A percentile compares a stretch with the other conserved stretches of the same genome.
Conservation (phyloP, 176 grass and related monocot species). For the Poa pratensis region DNA sequence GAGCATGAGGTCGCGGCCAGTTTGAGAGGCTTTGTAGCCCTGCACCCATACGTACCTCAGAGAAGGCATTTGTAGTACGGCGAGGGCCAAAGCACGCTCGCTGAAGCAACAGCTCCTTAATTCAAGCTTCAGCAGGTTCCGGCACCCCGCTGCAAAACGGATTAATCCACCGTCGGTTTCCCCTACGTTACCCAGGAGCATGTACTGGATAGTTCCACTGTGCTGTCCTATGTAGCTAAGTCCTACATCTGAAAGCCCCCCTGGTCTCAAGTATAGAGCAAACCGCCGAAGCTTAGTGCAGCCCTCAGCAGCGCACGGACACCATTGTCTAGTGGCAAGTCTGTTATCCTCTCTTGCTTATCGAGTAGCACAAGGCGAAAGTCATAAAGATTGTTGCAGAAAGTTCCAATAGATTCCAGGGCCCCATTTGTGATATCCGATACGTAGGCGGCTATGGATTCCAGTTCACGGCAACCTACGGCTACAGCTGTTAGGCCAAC, state of each 20-base stretch:
- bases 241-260: conserved; percentile 87
- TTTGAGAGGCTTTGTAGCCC: conserved; percentile 76
- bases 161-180: conserved; percentile 74
- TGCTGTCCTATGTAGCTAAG: conserved; percentile 74
- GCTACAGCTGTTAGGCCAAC: conserved; percentile 71
- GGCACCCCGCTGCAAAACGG: conserved; percentile 65
- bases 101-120: conserved; percentile 90
- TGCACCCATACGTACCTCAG: conserved; percentile 89
- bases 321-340: conserved; percentile 82
- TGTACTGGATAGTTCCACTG: conserved; percentile 74
- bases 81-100: conserved; percentile 70
- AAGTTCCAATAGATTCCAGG: conserved; percentile 79
- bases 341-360: conserved; percentile 71
- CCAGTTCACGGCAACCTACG: conserved; percentile 67
- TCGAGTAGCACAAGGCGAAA: conserved; percentile 90
- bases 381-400: conserved; percentile 77
- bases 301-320: conserved; percentile 67
- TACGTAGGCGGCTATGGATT: conserved; percentile 81
- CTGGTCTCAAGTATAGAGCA: conserved; percentile 81
- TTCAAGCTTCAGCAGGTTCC: conserved; percentile 78
- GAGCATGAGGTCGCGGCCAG: conserved; percentile 61
- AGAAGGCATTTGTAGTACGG: conserved; percentile 50
- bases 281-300: conserved; percentile 84
- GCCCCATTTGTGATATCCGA: conserved; percentile 91
- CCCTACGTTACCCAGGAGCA: conserved; percentile 84